Percentiles rank a stretch among this genome's conserved stretches.
phyloP scores from a whole-genome alignment of 176 grass and related monocot species.

The Lolium rigidum region DNA sequence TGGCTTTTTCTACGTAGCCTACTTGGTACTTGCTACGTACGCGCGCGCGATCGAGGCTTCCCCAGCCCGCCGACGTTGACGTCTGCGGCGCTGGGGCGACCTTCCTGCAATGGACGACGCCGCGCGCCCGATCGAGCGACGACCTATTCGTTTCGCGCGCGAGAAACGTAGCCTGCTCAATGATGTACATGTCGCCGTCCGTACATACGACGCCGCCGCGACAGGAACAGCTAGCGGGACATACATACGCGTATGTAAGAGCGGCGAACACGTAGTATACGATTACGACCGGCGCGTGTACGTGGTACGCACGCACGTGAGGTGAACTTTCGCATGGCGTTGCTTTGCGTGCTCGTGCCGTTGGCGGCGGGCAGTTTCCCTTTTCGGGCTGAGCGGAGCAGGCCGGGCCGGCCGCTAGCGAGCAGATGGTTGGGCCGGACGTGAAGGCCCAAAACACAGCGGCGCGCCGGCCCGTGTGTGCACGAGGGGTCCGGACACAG shows the following conservation, averaged over 20 bases:
- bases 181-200: not conserved
- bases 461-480: too few relatives aligned
- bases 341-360: constrained; percentile 23
- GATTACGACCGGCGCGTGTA: not conserved
- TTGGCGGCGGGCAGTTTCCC: not conserved
- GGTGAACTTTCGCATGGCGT: not conserved
- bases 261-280: not conserved
- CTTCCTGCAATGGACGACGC: not conserved
- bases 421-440: too few relatives aligned
- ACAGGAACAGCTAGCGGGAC: not conserved
- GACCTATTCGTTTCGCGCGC: not conserved
- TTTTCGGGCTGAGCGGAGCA: too few relatives aligned
- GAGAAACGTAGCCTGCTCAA: not conserved
- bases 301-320: not conserved
- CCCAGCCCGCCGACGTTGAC: constrained; percentile 9
- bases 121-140: not conserved
- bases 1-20: not conserved
- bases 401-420: too few relatives aligned
- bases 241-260: not conserved
- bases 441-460: too few relatives aligned
- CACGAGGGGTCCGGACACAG: too few relatives aligned
- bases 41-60: not conserved
- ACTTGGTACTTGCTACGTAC: too few relatives aligned
- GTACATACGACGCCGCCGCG: not conserved
- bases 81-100: constrained; percentile 12